Base-by-base conservation (phyloP, 2,329 filamentous ascomycete species). In the Rugonectria rugulosa region DNA sequence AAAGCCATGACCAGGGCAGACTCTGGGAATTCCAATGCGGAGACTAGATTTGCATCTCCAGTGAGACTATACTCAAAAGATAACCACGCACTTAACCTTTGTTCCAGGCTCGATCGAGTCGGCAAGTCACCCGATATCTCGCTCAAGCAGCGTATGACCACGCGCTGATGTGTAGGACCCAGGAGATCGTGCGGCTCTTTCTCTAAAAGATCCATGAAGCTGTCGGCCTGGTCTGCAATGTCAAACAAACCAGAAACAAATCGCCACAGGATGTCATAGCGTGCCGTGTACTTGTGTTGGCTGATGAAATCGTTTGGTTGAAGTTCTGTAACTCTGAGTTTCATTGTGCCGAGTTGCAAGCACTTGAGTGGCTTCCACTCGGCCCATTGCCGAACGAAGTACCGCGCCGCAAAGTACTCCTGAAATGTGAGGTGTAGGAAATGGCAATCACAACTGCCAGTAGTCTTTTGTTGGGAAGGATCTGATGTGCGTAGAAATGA, bases 381-480 rank as follows among this genome's bases (percentile, higher is more conserved):
- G 21, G 45, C 61, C 70, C 71, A 76, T 15, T 68, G 61, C 26
- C 61, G 63, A n/a, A 68, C 67, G 57, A 77, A 76, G 57, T 77
- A 76, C 21, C 56, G 64, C 3, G 76, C 76, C 0, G 72, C 75
- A 64, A 78, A 78, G 47, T 68, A 77, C 57, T 78, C 76, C 52
- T 78, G 75, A 56, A 75, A 76, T 1, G 75, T 77, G 9, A 77
- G 57, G 54, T 79, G 76, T 21, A 78, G 20, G 41, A 79, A 78
- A 53, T 78, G 71, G 48, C 76, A 77, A 20, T 29, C 68, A 52
- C 43, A 60, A 17, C 63, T 26, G n/a, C n/a, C n/a, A n/a, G n/a
- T 51, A 8, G 5, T 47, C 20, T 3, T 65, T 19, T 46, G 50
- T 21, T 15, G 19, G 10, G 55, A 64, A 6, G 52, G 17, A 40